These are phyloP conservation scores for Aspergillus puulaauensis DNA, from an alignment of 2,329 filamentous ascomycete genomes.

Conservation along the genomic window DNA sequence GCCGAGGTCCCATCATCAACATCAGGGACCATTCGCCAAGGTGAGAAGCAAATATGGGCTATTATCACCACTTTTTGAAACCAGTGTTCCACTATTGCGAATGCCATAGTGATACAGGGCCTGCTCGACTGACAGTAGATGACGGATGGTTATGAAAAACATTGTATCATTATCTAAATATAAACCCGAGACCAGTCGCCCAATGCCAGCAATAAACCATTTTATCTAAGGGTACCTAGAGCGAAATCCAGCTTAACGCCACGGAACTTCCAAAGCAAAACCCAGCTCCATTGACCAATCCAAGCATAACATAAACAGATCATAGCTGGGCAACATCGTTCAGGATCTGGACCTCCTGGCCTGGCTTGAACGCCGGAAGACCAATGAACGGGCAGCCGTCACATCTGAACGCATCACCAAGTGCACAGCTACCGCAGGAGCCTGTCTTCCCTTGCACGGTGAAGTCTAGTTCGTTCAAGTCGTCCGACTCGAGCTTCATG, in stretches of 20 bases:
- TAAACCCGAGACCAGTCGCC: not conserved
- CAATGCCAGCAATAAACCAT: not conserved
- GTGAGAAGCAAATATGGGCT: not conserved
- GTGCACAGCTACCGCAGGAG: conserved; percentile 88
- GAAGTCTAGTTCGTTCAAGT: conserved; percentile 88
- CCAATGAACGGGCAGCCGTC: conserved; percentile 80
- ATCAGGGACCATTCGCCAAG: not conserved
- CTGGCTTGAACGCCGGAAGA: conserved; percentile 92
- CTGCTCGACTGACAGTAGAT: not conserved
- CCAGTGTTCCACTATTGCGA: not conserved
- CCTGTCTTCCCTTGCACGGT: conserved; percentile 97
- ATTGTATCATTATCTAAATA: not conserved
- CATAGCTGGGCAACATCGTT: conserved; percentile 84
- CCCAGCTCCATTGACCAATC: not conserved
- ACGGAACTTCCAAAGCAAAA: not conserved
- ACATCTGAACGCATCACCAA: conserved; percentile 86
- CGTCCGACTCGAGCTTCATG: conserved; percentile 69
- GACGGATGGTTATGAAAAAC: not conserved
- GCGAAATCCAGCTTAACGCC: not conserved
- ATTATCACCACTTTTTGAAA: not conserved
- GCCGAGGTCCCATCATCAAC: not conserved
- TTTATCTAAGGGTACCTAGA: not conserved
- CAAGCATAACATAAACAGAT: not conserved
- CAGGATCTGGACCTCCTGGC: conserved; percentile 85
- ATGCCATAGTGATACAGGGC: too few relatives aligned